Conservation (phyloP, 129 eudicot species). For the Calendula officinalis region DNA sequence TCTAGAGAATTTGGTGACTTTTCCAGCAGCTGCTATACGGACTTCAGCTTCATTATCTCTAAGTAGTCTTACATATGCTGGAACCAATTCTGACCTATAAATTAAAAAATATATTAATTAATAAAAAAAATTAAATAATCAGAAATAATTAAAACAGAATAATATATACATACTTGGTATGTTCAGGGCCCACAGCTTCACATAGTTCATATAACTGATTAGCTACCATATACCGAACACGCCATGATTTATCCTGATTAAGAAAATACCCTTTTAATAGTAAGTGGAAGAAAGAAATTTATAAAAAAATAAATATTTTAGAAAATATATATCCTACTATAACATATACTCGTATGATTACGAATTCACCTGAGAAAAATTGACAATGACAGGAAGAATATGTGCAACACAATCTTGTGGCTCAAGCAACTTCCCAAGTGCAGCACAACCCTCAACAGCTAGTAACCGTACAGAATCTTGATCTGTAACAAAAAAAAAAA, state of each 20-base stretch:
- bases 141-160: not conserved
- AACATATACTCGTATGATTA: not conserved
- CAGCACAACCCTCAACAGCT: slow-evolving; percentile 99
- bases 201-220: slow-evolving; percentile 92
- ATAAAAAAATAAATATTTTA: not conserved
- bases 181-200: slow-evolving; percentile 97
- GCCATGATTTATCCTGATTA: slow-evolving; percentile 96
- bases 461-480: slow-evolving; percentile 96
- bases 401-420: slow-evolving; percentile 96
- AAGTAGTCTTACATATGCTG: slow-evolving; percentile 90
- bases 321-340: not conserved
- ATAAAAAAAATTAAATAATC: not conserved
- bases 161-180: slow-evolving; percentile 56
- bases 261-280: slow-evolving; percentile 3
- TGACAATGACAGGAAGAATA: slow-evolving; percentile 91
- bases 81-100: slow-evolving; percentile 81
- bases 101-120: slow-evolving; percentile 14
- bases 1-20: slow-evolving; percentile 82
- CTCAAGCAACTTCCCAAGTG: slow-evolving; percentile 89
- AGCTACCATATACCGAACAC: slow-evolving; percentile 98
- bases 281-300: slow-evolving; percentile 13
- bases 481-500: slow-evolving; percentile 50
- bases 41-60: slow-evolving; percentile 98
- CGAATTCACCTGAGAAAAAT: slow-evolving; percentile 73
- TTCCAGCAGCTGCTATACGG: slow-evolving; percentile 97